phyloP scores from a whole-genome alignment of 371 early-diverging fungal genomes.

The Rhizomucor pusillus region DNA sequence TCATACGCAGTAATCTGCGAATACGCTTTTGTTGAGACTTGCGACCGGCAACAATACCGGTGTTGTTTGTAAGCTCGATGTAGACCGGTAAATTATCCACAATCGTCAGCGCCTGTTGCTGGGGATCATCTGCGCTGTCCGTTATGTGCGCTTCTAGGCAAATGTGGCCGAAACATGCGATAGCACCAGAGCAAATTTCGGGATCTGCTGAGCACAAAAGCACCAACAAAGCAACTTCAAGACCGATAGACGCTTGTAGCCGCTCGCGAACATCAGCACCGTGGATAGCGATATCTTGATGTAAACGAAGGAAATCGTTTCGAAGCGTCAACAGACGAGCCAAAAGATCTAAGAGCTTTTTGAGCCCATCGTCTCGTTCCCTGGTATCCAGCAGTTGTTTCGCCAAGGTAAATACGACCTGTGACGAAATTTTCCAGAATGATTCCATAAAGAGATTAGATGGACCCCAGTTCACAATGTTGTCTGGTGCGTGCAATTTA shows the following conservation, averaged over 20 bases:
- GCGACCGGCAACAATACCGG: constrained; percentile 64
- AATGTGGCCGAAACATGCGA: constrained; percentile 62
- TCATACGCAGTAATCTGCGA: constrained; percentile 66
- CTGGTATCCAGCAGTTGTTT: constrained; percentile 53
- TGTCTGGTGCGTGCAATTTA: constrained; percentile 57
- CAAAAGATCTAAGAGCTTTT: constrained; percentile 61
- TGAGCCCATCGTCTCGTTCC: constrained; percentile 54
- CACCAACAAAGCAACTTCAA: constrained; percentile 79
- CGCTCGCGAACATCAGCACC: constrained; percentile 59
- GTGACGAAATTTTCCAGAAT: constrained; percentile 70
- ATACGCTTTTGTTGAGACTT: constrained; percentile 81
- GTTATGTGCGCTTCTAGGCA: constrained; percentile 63
- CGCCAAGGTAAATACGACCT: constrained; percentile 52
- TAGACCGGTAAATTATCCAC: constrained; percentile 74
- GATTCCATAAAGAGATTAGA: constrained; percentile 53
- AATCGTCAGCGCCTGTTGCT: constrained; percentile 56
- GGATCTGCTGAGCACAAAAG: constrained; percentile 74
- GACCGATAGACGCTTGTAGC: constrained; percentile 65
- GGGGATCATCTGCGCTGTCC: constrained; percentile 55
- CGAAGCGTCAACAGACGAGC: constrained; percentile 59
- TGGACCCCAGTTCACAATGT: constrained; percentile 66
- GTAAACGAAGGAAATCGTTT: constrained; percentile 63
- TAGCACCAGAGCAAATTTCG: constrained; percentile 65
- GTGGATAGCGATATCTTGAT: constrained; percentile 51
- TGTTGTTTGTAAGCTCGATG: constrained; percentile 61